Base-by-base conservation (phyloP, 1,139 yeast genomes). In the Torulaspora pretoriensis region DNA sequence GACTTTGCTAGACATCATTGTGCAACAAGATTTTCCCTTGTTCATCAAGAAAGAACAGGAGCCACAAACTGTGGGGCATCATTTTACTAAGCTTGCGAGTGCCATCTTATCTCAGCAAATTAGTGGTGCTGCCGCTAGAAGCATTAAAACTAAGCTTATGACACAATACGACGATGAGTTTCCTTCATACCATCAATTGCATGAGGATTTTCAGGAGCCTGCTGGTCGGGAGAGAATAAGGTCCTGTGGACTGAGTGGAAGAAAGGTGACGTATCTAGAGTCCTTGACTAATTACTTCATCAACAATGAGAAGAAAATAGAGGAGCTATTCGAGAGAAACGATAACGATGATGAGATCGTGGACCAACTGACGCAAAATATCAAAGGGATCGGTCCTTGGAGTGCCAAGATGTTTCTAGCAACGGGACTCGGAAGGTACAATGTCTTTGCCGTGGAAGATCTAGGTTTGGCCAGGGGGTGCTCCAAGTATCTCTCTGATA, bases 361-460 rank as follows among this genome's bases (percentile, higher is more conserved):
- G 1, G 75, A 74, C 17, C 78, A 74, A 46, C 64, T 88, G 43
- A 78, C 80, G 1, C 56, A 58, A 31, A 64, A 69, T 33, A 68
- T 88, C 45, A 85, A 87, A 59, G 97, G 97, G 0, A 77, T 89
- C 27, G 97, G 97, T 0, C 77, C 80, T 1, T 89, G 97, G 97
- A 80, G 90, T 8, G 94, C 95, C 0, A 85, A 83, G 47, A 89
- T 89, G 96, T 89, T 88, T 66, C 68, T 84, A 13, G 62, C 83
- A 16, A 87, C 88, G 59, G 83, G 85, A 0, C 67, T 89, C 38
- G 74, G 74, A 26, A 74, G 85, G 48, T 61, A 77, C 60, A 82
- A 89, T 60, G 78, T 86, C 0, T 86, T 87, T 63, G 84, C 94
- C 2, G 71, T 78, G 10, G 89, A 82, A 28, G 97, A 90, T 65